Percentiles rank a stretch among this genome's conserved stretches.
phyloP scores from a whole-genome alignment of 352 stramenopile species.

The Hyaloperonospora brassicae region DNA sequence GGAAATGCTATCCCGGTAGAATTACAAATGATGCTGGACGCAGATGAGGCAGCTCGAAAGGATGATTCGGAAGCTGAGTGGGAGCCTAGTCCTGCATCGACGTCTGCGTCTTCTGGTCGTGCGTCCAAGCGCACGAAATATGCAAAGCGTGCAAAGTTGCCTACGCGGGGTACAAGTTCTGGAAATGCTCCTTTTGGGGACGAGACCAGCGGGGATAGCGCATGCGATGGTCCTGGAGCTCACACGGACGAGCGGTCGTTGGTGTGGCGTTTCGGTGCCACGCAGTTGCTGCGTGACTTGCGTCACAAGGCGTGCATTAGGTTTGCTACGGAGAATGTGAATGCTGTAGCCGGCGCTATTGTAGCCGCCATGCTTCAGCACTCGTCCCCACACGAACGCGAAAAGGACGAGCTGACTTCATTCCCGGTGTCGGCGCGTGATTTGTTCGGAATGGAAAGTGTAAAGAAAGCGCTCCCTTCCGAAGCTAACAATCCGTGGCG shows the following conservation, averaged over 20 bases:
- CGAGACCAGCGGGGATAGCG: conserved; percentile 32
- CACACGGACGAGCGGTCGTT: conserved; percentile 59
- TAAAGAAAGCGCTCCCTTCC: conserved; percentile 63
- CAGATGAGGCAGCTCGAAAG: conserved; percentile 44
- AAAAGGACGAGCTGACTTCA: conserved; percentile 73
- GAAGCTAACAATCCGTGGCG: conserved; percentile 79
- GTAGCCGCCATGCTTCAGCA: conserved; percentile 73
- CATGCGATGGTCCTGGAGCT: conserved; percentile 10
- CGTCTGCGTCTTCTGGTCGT: conserved; percentile 21
- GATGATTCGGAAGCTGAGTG: conserved; percentile 59
- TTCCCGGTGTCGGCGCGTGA: conserved; percentile 69
- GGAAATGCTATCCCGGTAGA: conserved; percentile 63
- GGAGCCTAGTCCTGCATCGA: conserved; percentile 29
- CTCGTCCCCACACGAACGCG: conserved; percentile 74
- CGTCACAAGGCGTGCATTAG: conserved; percentile 70
- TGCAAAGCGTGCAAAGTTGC: conserved; percentile 73
- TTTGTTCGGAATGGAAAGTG: conserved; percentile 57
- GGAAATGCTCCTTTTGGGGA: conserved; percentile 13
- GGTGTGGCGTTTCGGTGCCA: conserved; percentile 72
- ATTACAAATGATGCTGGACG: conserved; percentile 81
- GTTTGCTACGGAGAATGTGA: conserved; percentile 82
- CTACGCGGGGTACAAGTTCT: conserved; percentile 37
- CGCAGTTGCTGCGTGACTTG: conserved; percentile 74
- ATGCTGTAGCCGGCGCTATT: conserved; percentile 71
- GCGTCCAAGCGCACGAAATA: conserved; percentile 58